A percentile compares a stretch with the other conserved stretches of the same genome.
phyloP scores from a whole-genome alignment of 73 alveolate species.

The Paramecium sonneborni region DNA sequence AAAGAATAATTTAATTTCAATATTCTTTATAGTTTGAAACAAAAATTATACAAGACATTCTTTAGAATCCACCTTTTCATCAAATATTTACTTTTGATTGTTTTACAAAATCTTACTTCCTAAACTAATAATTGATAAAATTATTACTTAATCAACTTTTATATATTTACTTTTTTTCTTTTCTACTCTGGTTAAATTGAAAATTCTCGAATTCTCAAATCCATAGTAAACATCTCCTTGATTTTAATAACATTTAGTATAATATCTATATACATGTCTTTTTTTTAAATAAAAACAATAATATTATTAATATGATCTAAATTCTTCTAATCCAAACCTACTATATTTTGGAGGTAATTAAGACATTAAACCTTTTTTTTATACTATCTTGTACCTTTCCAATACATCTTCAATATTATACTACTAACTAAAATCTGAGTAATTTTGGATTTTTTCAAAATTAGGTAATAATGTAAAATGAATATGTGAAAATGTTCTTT shows the following conservation, averaged over 20 bases:
- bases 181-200: background rate
- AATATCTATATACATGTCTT: background rate
- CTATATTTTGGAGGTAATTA: background rate
- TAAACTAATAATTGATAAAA: background rate
- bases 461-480: background rate
- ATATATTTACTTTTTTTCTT: background rate
- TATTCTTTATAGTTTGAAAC: background rate
- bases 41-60: background rate
- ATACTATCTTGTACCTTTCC: background rate
- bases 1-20: background rate
- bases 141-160: background rate
- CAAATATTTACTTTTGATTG: background rate
- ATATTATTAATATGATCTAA: background rate
- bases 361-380: background rate
- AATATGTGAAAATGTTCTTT: background rate
- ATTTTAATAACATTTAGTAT: background rate
- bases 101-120: background rate
- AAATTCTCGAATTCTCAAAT: background rate
- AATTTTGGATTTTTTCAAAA: background rate
- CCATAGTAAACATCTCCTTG: background rate
- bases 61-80: background rate
- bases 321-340: background rate
- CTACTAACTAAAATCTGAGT: background rate
- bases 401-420: background rate
- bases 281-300: background rate